phyloP scores from a whole-genome alignment of 164 flowering plant species.

The Sedum album region DNA sequence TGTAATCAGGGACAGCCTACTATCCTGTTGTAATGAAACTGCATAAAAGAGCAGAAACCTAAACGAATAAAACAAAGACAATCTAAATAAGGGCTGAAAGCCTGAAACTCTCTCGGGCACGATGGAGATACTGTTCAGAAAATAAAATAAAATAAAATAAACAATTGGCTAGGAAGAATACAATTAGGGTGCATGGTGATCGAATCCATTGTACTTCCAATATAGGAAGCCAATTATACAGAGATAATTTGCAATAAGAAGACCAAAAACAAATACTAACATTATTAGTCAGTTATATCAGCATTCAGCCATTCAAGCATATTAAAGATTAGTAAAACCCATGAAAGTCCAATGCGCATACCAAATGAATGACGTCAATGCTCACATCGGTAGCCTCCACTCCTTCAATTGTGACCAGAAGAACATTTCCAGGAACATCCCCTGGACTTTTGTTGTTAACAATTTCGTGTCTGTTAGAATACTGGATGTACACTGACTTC shows the following conservation, averaged over 20 bases:
- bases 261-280: neutral
- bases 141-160: neutral
- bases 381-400: slow-evolving; percentile 80
- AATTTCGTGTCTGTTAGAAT: slow-evolving; percentile 92
- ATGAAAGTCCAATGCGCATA: slow-evolving; percentile 29
- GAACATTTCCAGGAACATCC: slow-evolving; percentile 88
- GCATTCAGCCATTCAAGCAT: neutral
- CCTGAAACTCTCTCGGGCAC: neutral
- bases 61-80: neutral
- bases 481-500: slow-evolving; percentile 86
- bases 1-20: neutral
- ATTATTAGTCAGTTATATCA: neutral
- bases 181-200: neutral
- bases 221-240: neutral
- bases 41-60: neutral
- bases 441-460: slow-evolving; percentile 89
- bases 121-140: neutral
- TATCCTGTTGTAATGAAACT: neutral
- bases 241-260: neutral
- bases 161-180: neutral
- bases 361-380: slow-evolving; percentile 95
- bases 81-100: too few relatives aligned
- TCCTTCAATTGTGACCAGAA: slow-evolving; percentile 94
- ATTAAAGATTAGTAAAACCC: neutral
- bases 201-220: too few relatives aligned